Evolutionary conservation across 2,329 filamentous ascomycete genomes (phyloP), one percentile per base, ranked within the genome.

Genomic region (Byssoonygena ceratinophila): DNA sequence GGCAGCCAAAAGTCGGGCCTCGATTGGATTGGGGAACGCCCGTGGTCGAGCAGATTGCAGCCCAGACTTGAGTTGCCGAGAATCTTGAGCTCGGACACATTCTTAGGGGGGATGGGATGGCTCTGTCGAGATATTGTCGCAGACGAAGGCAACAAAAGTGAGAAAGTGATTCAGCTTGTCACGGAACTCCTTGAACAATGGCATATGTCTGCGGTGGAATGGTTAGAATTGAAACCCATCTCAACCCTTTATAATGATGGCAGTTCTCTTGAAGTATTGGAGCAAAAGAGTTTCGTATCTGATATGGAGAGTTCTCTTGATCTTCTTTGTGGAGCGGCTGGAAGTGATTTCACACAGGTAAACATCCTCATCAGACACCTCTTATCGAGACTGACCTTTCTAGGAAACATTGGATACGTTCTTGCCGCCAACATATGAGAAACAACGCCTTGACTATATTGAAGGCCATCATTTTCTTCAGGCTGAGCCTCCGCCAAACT

Each of bases 1-100:
- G 94, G 92, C 4, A 92, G 95, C 64, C 76, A 81, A n/a, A 85
- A 85, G 59, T 85, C 86, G 18, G 91, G 92, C 0, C 78, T 94
- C 41, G 86, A 91, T 61, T 98, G 94, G 91, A 87, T 94, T 60
- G 82, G 85, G 59, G 80, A 84, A 45, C 78, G 84, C 53, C 91
- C 83, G 81, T 85, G 87, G 7, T 85, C 85, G 0, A 75, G 75
- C 22, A 85, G 91, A 61, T 62, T 83, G 2, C 83, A 91, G 60
- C 73, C 78, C 49, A 67, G 82, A 41, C 83, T 85, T 1, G 76
- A 85, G 51, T 77, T 76, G 8, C 74, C 91, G 39, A 82, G 90
- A 22, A 85, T 95, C 9, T 75, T 91, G 49, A 98, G 92, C 64
- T 74, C 87, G 62, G 79, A 80, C 48, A 94, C 90, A 0, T 96